Evolutionary conservation across 176 grass and related monocot species (phyloP).

Genomic region (Raddia distichophylla): DNA sequence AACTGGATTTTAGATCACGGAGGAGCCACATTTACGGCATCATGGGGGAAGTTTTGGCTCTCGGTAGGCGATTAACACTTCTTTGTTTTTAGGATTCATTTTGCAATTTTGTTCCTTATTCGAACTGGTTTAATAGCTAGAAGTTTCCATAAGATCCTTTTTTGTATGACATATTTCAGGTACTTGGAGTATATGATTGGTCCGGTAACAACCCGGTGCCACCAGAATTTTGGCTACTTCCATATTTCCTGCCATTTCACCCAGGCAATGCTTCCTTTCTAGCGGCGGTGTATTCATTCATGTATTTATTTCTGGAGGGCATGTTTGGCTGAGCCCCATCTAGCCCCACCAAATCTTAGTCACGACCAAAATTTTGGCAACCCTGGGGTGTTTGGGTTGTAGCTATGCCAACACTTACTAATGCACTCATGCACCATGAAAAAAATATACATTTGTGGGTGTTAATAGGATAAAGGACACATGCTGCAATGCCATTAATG

Average conservation of each 20-base stretch:
- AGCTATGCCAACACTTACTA: too few relatives aligned
- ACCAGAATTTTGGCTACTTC: slow-evolving; percentile 93
- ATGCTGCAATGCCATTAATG: too few relatives aligned
- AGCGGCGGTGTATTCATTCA: too few relatives aligned
- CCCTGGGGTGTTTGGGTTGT: too few relatives aligned
- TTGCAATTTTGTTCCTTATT: slow-evolving; percentile 21
- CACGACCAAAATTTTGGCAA: too few relatives aligned
- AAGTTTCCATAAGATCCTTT: slow-evolving; percentile 29
- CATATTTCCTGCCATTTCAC: slow-evolving; percentile 83
- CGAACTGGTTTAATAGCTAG: not conserved
- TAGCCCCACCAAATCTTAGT: too few relatives aligned
- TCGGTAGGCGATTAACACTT: slow-evolving; percentile 46
- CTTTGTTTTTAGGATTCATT: too few relatives aligned
- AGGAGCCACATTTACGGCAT: slow-evolving; percentile 79
- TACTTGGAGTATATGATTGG: slow-evolving; percentile 98
- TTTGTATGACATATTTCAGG: slow-evolving; percentile 61
- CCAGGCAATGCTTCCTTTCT: slow-evolving; percentile 56
- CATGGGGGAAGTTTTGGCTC: slow-evolving; percentile 97
- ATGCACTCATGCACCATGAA: too few relatives aligned
- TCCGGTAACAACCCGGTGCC: slow-evolving; percentile 93
- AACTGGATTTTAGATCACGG: slow-evolving; percentile 95
- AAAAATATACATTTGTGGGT: too few relatives aligned
- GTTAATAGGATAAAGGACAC: too few relatives aligned
- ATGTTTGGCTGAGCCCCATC: too few relatives aligned
- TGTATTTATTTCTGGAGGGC: too few relatives aligned